Evolutionary conservation across 2,329 filamentous ascomycete genomes (phyloP).

Genomic region (Dothistroma septosporum): DNA sequence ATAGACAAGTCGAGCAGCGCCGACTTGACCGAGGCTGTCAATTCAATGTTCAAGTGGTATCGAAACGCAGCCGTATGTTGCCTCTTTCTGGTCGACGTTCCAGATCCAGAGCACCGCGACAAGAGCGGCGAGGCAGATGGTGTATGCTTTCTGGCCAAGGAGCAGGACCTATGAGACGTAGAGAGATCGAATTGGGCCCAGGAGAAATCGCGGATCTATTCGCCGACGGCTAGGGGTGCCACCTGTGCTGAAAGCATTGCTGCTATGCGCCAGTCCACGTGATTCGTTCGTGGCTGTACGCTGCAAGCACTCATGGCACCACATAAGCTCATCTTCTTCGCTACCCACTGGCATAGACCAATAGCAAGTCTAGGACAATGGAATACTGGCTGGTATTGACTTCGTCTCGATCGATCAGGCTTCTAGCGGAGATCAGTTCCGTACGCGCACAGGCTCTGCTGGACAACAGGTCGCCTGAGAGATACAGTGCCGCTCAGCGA

Average conservation of each 20-base stretch:
- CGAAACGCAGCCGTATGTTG: background rate
- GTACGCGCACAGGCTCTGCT: background rate
- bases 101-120: background rate
- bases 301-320: background rate
- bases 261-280: background rate
- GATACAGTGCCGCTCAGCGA: background rate
- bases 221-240: background rate
- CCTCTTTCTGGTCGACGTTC: background rate
- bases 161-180: too few relatives aligned
- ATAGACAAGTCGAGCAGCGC: conserved; percentile 4
- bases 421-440: background rate
- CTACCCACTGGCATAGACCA: background rate
- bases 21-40: conserved; percentile 2
- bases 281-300: background rate
- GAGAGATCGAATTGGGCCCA: too few relatives aligned
- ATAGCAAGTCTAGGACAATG: background rate
- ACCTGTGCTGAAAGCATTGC: background rate
- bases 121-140: too few relatives aligned
- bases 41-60: conserved; percentile 1
- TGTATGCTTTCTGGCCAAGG: background rate
- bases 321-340: background rate
- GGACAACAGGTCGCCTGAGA: background rate
- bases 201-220: background rate
- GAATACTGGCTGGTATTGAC: background rate
- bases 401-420: background rate